Percentiles rank a stretch among this genome's conserved stretches.
These are phyloP conservation scores for Epichloe festucae DNA, from an alignment of 2,329 filamentous ascomycete genomes.

Conservation along the genomic window DNA sequence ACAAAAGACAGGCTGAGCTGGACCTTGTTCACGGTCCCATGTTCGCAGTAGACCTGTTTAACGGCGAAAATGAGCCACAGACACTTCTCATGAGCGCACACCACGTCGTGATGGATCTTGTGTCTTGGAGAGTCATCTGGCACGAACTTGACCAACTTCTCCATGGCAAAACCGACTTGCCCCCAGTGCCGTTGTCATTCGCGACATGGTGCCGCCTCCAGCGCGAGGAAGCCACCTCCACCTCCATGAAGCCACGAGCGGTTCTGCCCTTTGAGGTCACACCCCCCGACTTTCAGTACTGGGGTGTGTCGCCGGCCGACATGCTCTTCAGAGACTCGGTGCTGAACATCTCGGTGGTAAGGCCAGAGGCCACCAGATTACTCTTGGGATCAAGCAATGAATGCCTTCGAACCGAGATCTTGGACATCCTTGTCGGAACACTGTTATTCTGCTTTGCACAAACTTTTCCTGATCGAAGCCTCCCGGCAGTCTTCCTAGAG, in stretches of 20 bases:
- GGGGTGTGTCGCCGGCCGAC: slow-evolving; percentile 6
- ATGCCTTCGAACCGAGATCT: slow-evolving; percentile 20
- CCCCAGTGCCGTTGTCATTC: slow-evolving; percentile 15
- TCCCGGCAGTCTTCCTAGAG: slow-evolving; percentile 26
- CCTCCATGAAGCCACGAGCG: not conserved
- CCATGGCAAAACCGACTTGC: not conserved
- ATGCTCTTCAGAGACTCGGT: too few species aligned
- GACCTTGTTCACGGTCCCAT: not conserved
- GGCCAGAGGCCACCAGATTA: not conserved
- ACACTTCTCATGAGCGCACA: slow-evolving; percentile 7
- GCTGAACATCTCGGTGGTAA: slow-evolving; percentile 5
- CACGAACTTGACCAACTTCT: slow-evolving; percentile 9
- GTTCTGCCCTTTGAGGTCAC: slow-evolving; percentile 4
- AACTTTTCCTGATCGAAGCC: slow-evolving; percentile 20
- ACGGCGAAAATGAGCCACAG: not conserved
- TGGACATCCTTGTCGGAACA: slow-evolving; percentile 26
- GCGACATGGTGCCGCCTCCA: slow-evolving; percentile 22
- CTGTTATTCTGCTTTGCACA: slow-evolving; percentile 21
- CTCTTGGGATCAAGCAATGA: slow-evolving; percentile 16
- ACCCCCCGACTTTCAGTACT: slow-evolving; percentile 10
- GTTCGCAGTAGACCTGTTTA: not conserved
- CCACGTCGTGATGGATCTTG: slow-evolving; percentile 26
- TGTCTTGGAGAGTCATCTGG: slow-evolving; percentile 31
- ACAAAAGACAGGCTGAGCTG: not conserved
- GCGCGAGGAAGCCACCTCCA: slow-evolving; percentile 6